Evolutionary conservation across 306 rosid genomes (phyloP), one percentile per base, ranked within the genome.

Genomic region (Urtica urens): DNA sequence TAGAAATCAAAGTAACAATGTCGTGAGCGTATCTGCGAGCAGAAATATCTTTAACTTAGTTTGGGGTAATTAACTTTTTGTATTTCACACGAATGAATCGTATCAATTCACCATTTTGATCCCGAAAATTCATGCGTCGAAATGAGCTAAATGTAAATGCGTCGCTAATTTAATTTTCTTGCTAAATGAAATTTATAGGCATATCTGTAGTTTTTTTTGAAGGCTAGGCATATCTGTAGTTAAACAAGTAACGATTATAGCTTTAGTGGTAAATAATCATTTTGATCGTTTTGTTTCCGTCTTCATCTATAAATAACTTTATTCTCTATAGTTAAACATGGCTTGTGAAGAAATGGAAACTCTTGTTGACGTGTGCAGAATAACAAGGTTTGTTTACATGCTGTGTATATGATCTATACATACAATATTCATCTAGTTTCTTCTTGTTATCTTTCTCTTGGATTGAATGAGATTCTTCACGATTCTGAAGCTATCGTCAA

Each of bases 1-100:
- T 49, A 74, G 56, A 61, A 69, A 41, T 47, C 78, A 67, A 69
- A 84, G 94, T 53, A 79, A 77, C 55, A 65, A 69, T 53, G 60
- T 42, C 55, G 72, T 90, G 67, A 84, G 60, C 73, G 66, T 69
- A 17, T 63, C 47, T 42, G 95, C 97, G 35, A 90, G 97, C 59
- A 86, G 78, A 70, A 84, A 84, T 46, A 81, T 90, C 61, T 90
- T 77, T 61, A 78, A 77, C 58, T 72, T 90, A 22, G 74, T 90
- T 62, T 90, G 97, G 97, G 82, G 94, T 23, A 62, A 59, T 48
- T 74, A 71, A 77, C 47, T 23, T 17, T 23, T 59, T 26, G 37
- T n/a, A n/a, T n/a, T n/a, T n/a, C n/a, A n/a, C n/a, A n/a, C n/a
- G n/a, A n/a, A n/a, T n/a, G n/a, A n/a, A n/a, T n/a, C n/a, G n/a